Conservation (phyloP, 1,284 basidiomycete species). For the Xerocomus amazonicus region DNA sequence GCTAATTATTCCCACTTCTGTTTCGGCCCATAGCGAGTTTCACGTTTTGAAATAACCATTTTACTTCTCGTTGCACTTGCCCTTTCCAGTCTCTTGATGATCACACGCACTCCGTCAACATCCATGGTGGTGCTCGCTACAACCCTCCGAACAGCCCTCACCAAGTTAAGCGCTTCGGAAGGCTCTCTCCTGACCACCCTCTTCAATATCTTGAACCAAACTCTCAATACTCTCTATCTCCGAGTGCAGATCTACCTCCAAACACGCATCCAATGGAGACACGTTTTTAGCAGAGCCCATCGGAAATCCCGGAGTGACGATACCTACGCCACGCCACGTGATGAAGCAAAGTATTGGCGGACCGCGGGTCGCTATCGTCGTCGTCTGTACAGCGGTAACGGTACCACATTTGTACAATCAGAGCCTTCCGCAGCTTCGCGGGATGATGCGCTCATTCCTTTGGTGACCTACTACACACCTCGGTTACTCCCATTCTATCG, state of each 20-base stretch:
- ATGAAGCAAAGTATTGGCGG: conserved; percentile 33
- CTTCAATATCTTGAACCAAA: conserved; percentile 9
- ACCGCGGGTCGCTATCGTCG: conserved; percentile 24
- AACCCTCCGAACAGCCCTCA: conserved; percentile 10
- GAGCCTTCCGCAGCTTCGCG: neutral
- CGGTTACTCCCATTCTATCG: conserved; percentile 31
- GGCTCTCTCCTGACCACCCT: conserved; percentile 6
- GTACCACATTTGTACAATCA: neutral
- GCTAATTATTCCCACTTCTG: neutral
- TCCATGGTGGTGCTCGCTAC: conserved; percentile 5
- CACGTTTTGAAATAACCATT: conserved; percentile 4
- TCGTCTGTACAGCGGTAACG: conserved; percentile 27
- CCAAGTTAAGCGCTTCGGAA: neutral
- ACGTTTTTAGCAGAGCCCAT: neutral
- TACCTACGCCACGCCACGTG: conserved; percentile 22
- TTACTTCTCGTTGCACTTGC: conserved; percentile 9
- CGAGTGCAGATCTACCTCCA: conserved; percentile 10
- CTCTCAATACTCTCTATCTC: conserved; percentile 19
- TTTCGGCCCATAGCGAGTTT: conserved; percentile 5
- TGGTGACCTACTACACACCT: conserved; percentile 30
- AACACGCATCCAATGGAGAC: conserved; percentile 12
- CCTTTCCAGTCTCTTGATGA: conserved; percentile 8
- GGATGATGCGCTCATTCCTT: conserved; percentile 4
- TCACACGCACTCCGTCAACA: conserved; percentile 1
- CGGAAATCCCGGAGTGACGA: conserved; percentile 1